Evolutionary conservation across 75 land plant species (phyloP).

Genomic region (Sequoia sempervirens): DNA sequence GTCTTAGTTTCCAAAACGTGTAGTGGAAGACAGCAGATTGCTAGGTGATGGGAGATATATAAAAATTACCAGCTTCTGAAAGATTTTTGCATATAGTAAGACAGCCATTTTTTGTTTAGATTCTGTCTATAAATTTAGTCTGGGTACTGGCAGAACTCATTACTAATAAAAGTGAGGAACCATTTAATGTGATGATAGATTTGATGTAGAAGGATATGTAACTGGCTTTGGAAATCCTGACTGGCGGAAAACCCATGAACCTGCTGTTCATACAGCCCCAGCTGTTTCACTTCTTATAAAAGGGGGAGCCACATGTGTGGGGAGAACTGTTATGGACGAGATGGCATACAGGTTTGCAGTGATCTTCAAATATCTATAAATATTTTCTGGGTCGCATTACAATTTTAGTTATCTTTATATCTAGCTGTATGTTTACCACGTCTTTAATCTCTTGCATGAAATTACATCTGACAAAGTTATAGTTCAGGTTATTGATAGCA

Average conservation of each 20-base stretch:
- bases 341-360: conserved; percentile 73
- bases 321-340: conserved; percentile 90
- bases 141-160: not conserved
- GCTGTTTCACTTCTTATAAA: conserved; percentile 40
- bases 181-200: conserved; percentile 35
- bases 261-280: conserved; percentile 58
- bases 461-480: not conserved
- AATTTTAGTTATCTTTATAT: not conserved
- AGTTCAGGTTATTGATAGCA: not conserved
- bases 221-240: conserved; percentile 88
- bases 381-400: not conserved
- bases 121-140: not conserved
- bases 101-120: not conserved
- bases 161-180: not conserved
- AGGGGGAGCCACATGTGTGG: conserved; percentile 75
- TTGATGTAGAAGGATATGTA: conserved; percentile 74
- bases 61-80: not conserved
- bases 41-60: not conserved
- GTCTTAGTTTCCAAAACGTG: not conserved
- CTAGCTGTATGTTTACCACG: not conserved
- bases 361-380: not conserved
- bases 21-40: not conserved
- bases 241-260: conserved; percentile 72
- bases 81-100: not conserved
- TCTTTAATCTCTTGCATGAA: not conserved